Base-by-base conservation (phyloP, 345 rosid genomes). In the Moringa oleifera region DNA sequence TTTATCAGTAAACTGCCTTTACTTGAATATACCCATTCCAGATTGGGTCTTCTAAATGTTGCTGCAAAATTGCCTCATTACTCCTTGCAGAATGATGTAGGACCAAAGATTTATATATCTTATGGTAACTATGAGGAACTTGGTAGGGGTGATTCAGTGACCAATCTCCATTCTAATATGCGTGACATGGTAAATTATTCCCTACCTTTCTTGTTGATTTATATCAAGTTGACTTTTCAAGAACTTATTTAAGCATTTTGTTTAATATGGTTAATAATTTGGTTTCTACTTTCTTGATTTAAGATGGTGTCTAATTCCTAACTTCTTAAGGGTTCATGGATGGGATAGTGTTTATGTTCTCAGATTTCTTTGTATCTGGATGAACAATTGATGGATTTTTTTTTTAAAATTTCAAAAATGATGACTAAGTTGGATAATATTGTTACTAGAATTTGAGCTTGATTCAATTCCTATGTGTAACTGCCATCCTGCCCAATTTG, bases 11-110 rank as follows among this genome's bases (percentile, higher is more conserved):
- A 83, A 79, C 74, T 95, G 74, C 99, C 98, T n/a, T 72, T 91
- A 52, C 93, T 87, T n/a, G 96, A 91, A 81, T 91, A 81, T 79
- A 87, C 87, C 36, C 96, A 95, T 75, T 86, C 99, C 45, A 84
- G 86, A 59, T 74, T 86, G 86, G 99, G 99, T 69, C 82, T 95
- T 72, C 81, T 95, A 69, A 95, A 95, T 70, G 91, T 91, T 59
- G 96, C 98, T 15, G 98, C 96, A 64, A 91, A 91, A 75, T 71
- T 91, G 79, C 99, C 99, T 63, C 90, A 91, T 78, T 91, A 87
- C 79, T 87, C 96, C 54, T 75, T 91, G 77, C 97, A 95, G 75
- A 91, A 84, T 68, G 99, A 95, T 76, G 83, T 79, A 15, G 99
- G 98, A 63, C 96, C 97, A 65, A 91, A 89, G 82, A 84, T 91